Evolutionary conservation across 1,284 basidiomycete species (phyloP), one percentile per base, ranked within the genome.

Genomic region (Papiliotrema terrestris): DNA sequence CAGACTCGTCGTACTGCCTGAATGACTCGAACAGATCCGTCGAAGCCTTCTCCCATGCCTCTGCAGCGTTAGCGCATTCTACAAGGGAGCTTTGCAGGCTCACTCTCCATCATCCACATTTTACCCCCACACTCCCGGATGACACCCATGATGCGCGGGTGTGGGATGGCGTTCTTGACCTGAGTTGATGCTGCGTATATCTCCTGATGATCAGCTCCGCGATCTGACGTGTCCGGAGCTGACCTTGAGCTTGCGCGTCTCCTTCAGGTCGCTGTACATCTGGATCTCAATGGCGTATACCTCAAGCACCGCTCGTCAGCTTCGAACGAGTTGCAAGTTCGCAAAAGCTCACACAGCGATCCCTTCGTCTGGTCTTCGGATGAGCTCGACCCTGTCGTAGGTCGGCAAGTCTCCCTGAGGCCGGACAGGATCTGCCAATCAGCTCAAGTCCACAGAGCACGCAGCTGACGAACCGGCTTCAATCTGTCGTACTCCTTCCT

Each of bases 31-130:
- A 98, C 75, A 99, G 96, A 78, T 98, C 95, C 68, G 92, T 90
- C 62, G 92, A 95, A 0, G 96, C 96, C 49, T 90, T 86, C 57
- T 89, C 88, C 94, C 95, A 99, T 78, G 96, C 88, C 61, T 89
- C 90, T 92, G 67, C 1, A 3, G 8, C 8, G 56, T 65, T 49
- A 60, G 57, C 29, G 11, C 13, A 35, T 22, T 46, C 11, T 29
- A 8, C 25, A 25, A 49, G 15, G 13, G 3, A n/a, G 32, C 23
- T 26, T 45, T 8, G 13, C 9, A 79, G 3, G 80, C 87, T 66
- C 73, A 89, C 94, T 89, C 81, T 98, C 96, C 55, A 91, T 91
- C 96, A 99, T 98, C 91, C 96, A 97, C 96, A 99, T 99, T 79
- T 98, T 99, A 8, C 96, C 96, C 14, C 96, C 96, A 64, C 95